These are phyloP conservation scores for Stylosanthes scabra DNA, from an alignment of 331 rosid genomes.

Conservation along the genomic window DNA sequence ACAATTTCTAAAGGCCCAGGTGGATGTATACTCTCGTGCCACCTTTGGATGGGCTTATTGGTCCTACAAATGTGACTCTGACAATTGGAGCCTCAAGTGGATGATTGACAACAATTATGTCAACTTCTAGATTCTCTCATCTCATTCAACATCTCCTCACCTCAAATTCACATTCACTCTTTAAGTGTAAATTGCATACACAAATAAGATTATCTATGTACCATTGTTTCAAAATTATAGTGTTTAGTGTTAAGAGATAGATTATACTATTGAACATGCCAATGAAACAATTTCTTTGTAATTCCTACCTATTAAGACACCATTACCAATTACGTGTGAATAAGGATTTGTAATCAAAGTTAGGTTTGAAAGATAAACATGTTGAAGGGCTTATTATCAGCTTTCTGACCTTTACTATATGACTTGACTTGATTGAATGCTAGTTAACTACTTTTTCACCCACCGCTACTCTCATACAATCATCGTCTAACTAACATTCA, in stretches of 20 bases:
- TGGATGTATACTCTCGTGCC: conserved; percentile 57
- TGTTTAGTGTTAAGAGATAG: too few species aligned
- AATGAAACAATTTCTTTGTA: too few species aligned
- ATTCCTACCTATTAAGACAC: too few species aligned
- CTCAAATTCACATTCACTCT: too few species aligned
- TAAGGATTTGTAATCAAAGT: background rate
- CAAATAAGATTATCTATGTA: conserved; percentile 8
- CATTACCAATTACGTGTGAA: background rate
- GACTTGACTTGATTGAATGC: background rate
- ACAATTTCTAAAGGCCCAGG: conserved; percentile 45
- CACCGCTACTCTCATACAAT: background rate
- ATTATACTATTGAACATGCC: too few species aligned
- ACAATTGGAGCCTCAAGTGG: conserved; percentile 68
- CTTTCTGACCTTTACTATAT: background rate
- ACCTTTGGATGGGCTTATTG: conserved; percentile 81
- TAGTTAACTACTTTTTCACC: background rate
- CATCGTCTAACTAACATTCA: background rate
- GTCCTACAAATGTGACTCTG: conserved; percentile 50
- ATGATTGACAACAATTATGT: conserved; percentile 56
- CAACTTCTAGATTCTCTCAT: conserved; percentile 15
- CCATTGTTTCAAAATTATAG: background rate
- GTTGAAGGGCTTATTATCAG: background rate
- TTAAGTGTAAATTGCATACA: conserved; percentile 36
- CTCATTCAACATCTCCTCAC: too few species aligned
- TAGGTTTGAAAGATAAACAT: background rate